A percentile compares a stretch with the other conserved stretches of the same genome.
These are phyloP conservation scores for Jamesozyma lodderae DNA, from an alignment of 805 yeast species.

Conservation along the genomic window DNA sequence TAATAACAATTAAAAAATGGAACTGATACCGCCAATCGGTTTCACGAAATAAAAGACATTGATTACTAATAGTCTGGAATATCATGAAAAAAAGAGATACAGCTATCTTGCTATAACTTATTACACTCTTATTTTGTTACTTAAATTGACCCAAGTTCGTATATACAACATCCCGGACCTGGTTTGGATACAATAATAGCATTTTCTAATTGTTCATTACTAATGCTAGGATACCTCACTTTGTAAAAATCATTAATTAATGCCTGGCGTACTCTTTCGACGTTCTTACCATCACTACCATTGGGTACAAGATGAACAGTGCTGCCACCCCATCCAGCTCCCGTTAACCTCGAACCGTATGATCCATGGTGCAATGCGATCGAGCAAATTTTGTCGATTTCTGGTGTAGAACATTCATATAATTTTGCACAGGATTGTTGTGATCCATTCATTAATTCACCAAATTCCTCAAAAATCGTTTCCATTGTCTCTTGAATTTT, in stretches of 20 bases:
- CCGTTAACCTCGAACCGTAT: conserved; percentile 64
- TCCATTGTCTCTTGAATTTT: conserved; percentile 11
- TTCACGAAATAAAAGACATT: too few relatives aligned
- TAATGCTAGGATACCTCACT: conserved; percentile 39
- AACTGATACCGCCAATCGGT: too few relatives aligned
- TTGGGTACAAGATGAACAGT: conserved; percentile 49
- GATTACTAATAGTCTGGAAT: too few relatives aligned
- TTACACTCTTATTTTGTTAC: too few relatives aligned
- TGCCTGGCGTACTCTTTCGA: conserved; percentile 36
- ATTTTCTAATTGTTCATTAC: conserved; percentile 36
- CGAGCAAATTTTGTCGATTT: conserved; percentile 43
- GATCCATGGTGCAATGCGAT: conserved; percentile 52
- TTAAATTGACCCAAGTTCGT: conserved; percentile 5
- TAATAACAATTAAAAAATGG: too few relatives aligned
- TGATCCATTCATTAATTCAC: conserved; percentile 48
- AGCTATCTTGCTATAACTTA: too few relatives aligned
- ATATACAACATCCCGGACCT: conserved; percentile 40
- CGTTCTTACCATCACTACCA: conserved; percentile 14
- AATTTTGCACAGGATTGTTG: conserved; percentile 43
- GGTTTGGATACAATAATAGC: conserved; percentile 51
- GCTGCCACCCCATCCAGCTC: conserved; percentile 75
- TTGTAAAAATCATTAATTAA: conserved; percentile 44
- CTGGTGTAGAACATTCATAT: conserved; percentile 48
- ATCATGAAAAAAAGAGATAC: too few relatives aligned
- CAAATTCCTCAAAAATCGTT: conserved; percentile 38